Base-by-base conservation (phyloP, 495 filamentous ascomycete genomes). In the Echria macrotheca region DNA sequence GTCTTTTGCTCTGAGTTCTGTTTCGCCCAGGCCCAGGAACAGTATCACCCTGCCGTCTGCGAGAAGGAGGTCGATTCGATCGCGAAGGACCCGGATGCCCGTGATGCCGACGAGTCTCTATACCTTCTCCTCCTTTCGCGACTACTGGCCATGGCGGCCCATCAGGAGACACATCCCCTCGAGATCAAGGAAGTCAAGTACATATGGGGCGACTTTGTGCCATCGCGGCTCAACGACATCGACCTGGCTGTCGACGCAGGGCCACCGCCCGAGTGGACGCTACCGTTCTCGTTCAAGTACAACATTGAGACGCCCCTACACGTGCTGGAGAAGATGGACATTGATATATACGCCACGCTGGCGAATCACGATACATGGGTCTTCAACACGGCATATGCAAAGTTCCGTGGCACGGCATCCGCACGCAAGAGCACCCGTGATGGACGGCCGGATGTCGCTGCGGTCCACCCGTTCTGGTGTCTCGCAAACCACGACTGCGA, bases 401-500 rank as follows among this genome's bases (percentile, higher is more conserved):
- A 98, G 63, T 96, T 96, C 69, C 79, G 93, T 7, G 91, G 88
- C 32, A 93, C 89, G 0, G 91, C 93, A 0, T 93, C 87, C 3
- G 93, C 89, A 3, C 74, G 89, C 5, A 78, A 93, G 46, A 84
- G 79, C 25, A 76, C 71, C 0, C 75, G 77, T 59, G 85, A 89
- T 55, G 79, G 89, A 14, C 73, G 84, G 15, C 89, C 88, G 0
- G 87, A 93, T 48, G 78, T 93, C 8, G 84, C 83, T 31, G 88
- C 88, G 23, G 71, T 76, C 1, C 76, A 77, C 57, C 71, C 76
- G 15, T 68, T 72, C 47, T 80, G 76, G 75, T 75, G 72, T 37
- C 67, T 80, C 29, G 91, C 91, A 11, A 98, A 98, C 52, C 94
- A 98, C 66, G 85, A 84, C 51, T 98, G 93, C 65, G 81, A 94